Percentiles rank a stretch among this genome's conserved stretches.
phyloP scores from a whole-genome alignment of 164 flowering plant species.

The Vitis labrusca region DNA sequence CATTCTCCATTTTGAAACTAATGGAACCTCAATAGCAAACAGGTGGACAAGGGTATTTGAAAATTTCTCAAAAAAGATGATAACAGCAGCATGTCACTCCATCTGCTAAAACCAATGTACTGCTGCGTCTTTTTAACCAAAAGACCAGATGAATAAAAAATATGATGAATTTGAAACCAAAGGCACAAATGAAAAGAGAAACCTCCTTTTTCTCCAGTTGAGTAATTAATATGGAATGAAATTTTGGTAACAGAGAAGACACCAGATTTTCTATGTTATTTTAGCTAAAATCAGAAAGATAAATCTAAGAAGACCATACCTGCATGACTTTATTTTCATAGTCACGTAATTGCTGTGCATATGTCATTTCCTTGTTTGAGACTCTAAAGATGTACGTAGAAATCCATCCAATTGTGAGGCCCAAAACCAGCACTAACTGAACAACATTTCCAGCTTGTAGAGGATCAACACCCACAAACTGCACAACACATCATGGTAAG shows the following conservation, averaged over 20 bases:
- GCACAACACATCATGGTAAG: slow-evolving; percentile 23
- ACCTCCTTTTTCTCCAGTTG: too few species aligned
- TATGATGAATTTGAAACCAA: too few species aligned
- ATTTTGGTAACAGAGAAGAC: neutral
- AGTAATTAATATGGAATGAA: too few species aligned
- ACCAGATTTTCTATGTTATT: neutral
- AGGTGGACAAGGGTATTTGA: neutral
- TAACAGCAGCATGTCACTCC: too few species aligned
- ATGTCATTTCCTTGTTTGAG: slow-evolving; percentile 94
- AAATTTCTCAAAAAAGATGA: neutral
- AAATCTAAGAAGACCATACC: slow-evolving; percentile 33
- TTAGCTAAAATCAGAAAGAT: neutral
- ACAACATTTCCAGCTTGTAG: slow-evolving; percentile 94
- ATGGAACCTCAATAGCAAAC: neutral
- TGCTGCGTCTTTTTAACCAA: too few species aligned
- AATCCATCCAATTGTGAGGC: slow-evolving; percentile 92
- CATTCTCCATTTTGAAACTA: neutral
- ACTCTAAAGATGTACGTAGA: slow-evolving; percentile 89
- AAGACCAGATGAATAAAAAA: too few species aligned
- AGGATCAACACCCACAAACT: slow-evolving; percentile 87
- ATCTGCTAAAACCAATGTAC: too few species aligned
- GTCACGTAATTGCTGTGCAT: slow-evolving; percentile 88
- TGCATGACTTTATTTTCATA: slow-evolving; percentile 91
- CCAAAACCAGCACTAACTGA: slow-evolving; percentile 84
- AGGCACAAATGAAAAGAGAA: too few species aligned